Conservation (phyloP, 1,284 basidiomycete species). For the Ceratobasidium theobromae region DNA sequence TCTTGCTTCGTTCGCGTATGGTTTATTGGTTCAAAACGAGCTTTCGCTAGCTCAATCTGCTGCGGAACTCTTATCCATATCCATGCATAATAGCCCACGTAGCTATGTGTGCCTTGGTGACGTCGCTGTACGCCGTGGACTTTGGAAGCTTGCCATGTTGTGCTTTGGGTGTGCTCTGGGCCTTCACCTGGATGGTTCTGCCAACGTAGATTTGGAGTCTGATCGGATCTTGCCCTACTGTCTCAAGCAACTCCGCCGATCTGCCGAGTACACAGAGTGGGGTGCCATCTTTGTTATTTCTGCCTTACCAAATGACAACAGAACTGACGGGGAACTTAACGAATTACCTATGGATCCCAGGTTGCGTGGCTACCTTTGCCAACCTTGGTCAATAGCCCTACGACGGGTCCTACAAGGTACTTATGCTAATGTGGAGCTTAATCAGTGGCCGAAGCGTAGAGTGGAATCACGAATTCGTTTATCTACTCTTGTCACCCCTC, state of each 20-base stretch:
- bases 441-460: neutral
- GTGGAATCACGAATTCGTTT: constrained; percentile 5
- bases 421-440: neutral
- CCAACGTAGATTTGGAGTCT: constrained; percentile 43
- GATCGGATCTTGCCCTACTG: constrained; percentile 44
- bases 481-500: neutral
- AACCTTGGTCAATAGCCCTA: constrained; percentile 2
- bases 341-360: constrained; percentile 39
- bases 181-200: constrained; percentile 41
- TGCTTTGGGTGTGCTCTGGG: constrained; percentile 53
- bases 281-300: constrained; percentile 47
- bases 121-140: constrained; percentile 43
- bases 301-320: neutral
- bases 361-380: neutral
- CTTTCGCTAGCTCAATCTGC: constrained; percentile 14
- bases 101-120: constrained; percentile 57
- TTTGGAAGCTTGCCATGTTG: constrained; percentile 56
- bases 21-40: constrained; percentile 16
- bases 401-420: neutral
- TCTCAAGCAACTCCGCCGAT: constrained; percentile 49
- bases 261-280: constrained; percentile 55
- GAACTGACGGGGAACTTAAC: neutral
- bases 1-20: constrained; percentile 52
- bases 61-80: neutral
- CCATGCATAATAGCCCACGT: constrained; percentile 46